Evolutionary conservation across 2,329 filamentous ascomycete species (phyloP).

Genomic region (Aspergillus japonicus): DNA sequence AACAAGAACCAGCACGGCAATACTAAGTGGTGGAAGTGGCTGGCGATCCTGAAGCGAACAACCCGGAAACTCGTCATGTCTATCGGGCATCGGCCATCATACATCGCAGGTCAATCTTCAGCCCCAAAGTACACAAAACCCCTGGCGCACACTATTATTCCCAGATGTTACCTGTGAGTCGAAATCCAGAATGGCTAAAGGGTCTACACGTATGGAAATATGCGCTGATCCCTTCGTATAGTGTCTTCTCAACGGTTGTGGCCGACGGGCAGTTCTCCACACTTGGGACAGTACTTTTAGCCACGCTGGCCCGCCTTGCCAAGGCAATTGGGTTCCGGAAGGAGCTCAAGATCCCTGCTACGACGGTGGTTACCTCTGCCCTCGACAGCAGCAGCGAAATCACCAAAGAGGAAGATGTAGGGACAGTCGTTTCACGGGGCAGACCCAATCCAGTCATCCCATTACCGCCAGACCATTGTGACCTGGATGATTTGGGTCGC

Average conservation of each 20-base stretch:
- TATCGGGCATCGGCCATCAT: constrained; percentile 33
- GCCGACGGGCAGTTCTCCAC: constrained; percentile 72
- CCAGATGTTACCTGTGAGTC: constrained; percentile 44
- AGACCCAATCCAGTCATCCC: neutral
- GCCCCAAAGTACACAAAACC: constrained; percentile 30
- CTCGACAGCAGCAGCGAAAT: neutral
- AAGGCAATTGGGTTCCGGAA: constrained; percentile 41
- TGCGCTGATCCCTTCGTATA: constrained; percentile 13
- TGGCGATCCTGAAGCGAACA: constrained; percentile 69
- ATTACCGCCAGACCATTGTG: neutral
- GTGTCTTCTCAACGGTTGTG: constrained; percentile 64
- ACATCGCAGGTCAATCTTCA: constrained; percentile 3
- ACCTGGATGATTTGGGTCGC: neutral
- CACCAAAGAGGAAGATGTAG: constrained; percentile 23
- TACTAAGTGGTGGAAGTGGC: constrained; percentile 76
- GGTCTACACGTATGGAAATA: neutral
- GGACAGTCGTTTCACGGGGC: constrained; percentile 20
- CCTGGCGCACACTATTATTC: constrained; percentile 36
- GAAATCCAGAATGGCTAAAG: neutral
- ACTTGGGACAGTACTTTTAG: constrained; percentile 68
- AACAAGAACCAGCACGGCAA: constrained; percentile 89
- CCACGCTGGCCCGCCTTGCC: constrained; percentile 60
- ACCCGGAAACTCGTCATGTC: constrained; percentile 55
- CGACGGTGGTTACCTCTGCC: neutral
- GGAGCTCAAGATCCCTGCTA: constrained; percentile 15